phyloP scores from a whole-genome alignment of 129 eudicot genomes.

The Gnaphalium uliginosum region DNA sequence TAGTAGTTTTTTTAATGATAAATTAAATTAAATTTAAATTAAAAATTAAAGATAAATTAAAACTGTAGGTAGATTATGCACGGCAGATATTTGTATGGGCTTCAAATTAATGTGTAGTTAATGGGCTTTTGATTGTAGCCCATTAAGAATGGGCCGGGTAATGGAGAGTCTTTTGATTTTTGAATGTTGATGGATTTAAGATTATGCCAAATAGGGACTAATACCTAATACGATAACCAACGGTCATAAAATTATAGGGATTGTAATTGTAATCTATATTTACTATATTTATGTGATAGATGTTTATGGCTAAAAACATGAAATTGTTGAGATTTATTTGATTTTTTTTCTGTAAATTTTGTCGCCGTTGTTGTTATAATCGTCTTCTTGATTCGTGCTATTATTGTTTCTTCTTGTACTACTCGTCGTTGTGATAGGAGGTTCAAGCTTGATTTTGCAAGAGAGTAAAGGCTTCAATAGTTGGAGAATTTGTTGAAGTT shows the following conservation, averaged over 20 bases:
- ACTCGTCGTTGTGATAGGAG: not conserved
- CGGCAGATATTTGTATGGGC: not conserved
- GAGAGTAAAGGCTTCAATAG: not conserved
- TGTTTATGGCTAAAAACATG: not conserved
- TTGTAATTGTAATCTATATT: not conserved
- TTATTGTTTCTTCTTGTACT: not conserved
- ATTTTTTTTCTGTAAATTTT: no score
- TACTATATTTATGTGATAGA: not conserved
- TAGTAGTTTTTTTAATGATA: no score
- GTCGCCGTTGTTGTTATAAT: no score
- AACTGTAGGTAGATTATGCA: not conserved
- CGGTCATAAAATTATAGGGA: slow-evolving; percentile 13
- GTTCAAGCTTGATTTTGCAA: not conserved
- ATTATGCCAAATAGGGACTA: slow-evolving; percentile 1
- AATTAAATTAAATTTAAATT: no score
- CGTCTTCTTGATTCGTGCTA: no score
- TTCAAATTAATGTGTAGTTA: not conserved
- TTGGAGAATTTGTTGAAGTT: not conserved
- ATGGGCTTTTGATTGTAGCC: not conserved
- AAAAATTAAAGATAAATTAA: no score
- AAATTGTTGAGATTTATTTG: not conserved
- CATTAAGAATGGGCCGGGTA: not conserved
- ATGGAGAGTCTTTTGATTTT: no score
- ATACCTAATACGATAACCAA: not conserved
- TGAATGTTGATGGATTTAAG: slow-evolving; percentile 10